These are phyloP conservation scores for Malassezia pachydermatis DNA, from an alignment of 1,284 basidiomycete species.

Conservation along the genomic window DNA sequence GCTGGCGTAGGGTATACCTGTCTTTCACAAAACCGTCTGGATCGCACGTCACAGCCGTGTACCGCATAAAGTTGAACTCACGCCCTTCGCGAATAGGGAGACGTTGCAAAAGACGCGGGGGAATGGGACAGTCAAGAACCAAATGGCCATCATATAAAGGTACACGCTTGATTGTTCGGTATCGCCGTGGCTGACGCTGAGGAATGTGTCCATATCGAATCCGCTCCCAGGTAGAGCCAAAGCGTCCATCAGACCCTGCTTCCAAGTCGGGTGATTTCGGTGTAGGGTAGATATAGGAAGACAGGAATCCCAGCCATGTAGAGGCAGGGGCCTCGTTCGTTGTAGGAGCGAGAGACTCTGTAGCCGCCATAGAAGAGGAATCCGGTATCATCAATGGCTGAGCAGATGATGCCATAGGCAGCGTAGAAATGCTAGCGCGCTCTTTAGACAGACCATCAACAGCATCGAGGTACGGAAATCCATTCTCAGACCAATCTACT, in stretches of 20 bases:
- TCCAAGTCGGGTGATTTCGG: neutral
- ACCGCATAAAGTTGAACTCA: conserved; percentile 67
- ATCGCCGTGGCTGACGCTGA: conserved; percentile 34
- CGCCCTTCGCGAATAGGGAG: conserved; percentile 13
- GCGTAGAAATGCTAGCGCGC: neutral
- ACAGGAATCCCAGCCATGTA: too few species aligned
- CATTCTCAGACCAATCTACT: neutral
- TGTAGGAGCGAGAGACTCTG: neutral
- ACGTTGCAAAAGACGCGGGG: conserved; percentile 49
- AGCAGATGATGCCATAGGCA: neutral
- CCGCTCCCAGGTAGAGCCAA: too few species aligned
- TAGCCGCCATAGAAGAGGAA: neutral
- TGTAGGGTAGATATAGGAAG: too few species aligned
- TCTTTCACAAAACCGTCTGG: conserved; percentile 81
- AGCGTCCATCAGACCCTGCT: too few species aligned
- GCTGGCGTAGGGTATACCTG: conserved; percentile 75
- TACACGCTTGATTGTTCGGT: conserved; percentile 49
- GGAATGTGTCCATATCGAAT: conserved; percentile 12
- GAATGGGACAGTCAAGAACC: conserved; percentile 48
- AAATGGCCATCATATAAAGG: conserved; percentile 48
- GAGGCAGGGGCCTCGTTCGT: too few species aligned
- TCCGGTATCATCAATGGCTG: conserved; percentile 1
- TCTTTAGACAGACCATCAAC: conserved; percentile 7
- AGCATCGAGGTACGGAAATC: conserved; percentile 12
- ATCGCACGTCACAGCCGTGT: conserved; percentile 43